phyloP scores from a whole-genome alignment of 805 yeast genomes.

The Myxozyma vanderwaltii region DNA sequence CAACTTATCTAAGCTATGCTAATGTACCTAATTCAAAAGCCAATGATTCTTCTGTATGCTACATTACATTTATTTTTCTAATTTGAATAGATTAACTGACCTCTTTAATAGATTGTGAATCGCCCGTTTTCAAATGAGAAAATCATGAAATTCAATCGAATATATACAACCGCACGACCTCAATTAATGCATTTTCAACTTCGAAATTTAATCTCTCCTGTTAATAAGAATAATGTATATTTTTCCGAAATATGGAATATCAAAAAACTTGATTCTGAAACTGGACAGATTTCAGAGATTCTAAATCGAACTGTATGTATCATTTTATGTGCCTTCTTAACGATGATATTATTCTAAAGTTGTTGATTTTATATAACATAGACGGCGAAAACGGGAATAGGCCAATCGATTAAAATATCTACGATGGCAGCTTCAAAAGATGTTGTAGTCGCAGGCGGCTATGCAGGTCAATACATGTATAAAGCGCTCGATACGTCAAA shows the following conservation, averaged over 20 bases:
- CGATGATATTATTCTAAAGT: too few relatives aligned
- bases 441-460: slow-evolving; percentile 55
- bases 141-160: slow-evolving; percentile 14
- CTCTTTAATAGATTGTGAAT: slow-evolving; percentile 5
- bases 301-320: slow-evolving; percentile 14
- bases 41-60: slow-evolving; percentile 15
- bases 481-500: slow-evolving; percentile 41
- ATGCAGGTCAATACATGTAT: slow-evolving; percentile 53
- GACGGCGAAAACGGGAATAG: slow-evolving; percentile 29
- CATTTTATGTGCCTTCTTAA: slow-evolving; percentile 18
- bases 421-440: slow-evolving; percentile 51
- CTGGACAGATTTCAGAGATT: slow-evolving; percentile 33
- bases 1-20: slow-evolving; percentile 27
- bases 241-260: slow-evolving; percentile 38
- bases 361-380: slow-evolving; percentile 3
- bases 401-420: slow-evolving; percentile 47
- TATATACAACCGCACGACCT: slow-evolving; percentile 45
- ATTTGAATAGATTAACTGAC: background rate
- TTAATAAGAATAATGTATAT: slow-evolving; percentile 39
- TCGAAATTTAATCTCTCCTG: slow-evolving; percentile 52
- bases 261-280: slow-evolving; percentile 37
- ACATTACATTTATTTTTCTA: background rate
- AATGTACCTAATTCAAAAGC: slow-evolving; percentile 22
- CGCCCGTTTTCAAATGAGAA: slow-evolving; percentile 20
- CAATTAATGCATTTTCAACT: slow-evolving; percentile 60